These are phyloP conservation scores for Neurospora sp. DNA, from an alignment of 495 filamentous ascomycete species.

Conservation along the genomic window DNA sequence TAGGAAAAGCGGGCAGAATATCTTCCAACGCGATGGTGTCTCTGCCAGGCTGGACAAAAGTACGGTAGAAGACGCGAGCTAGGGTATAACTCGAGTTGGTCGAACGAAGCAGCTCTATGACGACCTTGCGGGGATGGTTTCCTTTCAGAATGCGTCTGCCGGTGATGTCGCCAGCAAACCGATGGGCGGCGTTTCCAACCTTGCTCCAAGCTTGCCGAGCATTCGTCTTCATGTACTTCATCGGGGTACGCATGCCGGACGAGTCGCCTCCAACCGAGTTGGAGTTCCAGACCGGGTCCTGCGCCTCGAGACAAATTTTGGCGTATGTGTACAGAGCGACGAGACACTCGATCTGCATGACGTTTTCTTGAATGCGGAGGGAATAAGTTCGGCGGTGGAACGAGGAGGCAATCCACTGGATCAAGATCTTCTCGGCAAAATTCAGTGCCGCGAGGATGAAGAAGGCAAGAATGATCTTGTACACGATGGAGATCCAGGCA, in stretches of 20 bases:
- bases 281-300: conserved; percentile 51
- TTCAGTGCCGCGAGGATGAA: conserved; percentile 77
- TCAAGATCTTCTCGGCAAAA: conserved; percentile 84
- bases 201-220: conserved; percentile 65
- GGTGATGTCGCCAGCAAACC: conserved; percentile 91
- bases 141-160: conserved; percentile 64
- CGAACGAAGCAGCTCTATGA: conserved; percentile 62
- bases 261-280: conserved; percentile 15
- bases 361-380: conserved; percentile 86
- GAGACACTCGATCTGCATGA: conserved; percentile 43
- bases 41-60: conserved; percentile 63
- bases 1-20: conserved; percentile 70
- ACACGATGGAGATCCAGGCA: conserved; percentile 65
- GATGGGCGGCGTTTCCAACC: conserved; percentile 80
- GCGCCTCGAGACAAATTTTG: conserved; percentile 57
- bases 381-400: conserved; percentile 90
- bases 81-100: conserved; percentile 74
- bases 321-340: conserved; percentile 71
- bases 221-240: conserved; percentile 56
- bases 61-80: conserved; percentile 85
- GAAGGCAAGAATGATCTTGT: conserved; percentile 77
- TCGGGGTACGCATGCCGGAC: conserved; percentile 61
- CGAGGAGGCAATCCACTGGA: conserved; percentile 87
- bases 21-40: conserved; percentile 71
- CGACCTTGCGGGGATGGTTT: conserved; percentile 77